Percentiles rank a stretch among this genome's conserved stretches.
Conservation (phyloP, 768 basidiomycete genomes). For the Floccularia luteovirens region DNA sequence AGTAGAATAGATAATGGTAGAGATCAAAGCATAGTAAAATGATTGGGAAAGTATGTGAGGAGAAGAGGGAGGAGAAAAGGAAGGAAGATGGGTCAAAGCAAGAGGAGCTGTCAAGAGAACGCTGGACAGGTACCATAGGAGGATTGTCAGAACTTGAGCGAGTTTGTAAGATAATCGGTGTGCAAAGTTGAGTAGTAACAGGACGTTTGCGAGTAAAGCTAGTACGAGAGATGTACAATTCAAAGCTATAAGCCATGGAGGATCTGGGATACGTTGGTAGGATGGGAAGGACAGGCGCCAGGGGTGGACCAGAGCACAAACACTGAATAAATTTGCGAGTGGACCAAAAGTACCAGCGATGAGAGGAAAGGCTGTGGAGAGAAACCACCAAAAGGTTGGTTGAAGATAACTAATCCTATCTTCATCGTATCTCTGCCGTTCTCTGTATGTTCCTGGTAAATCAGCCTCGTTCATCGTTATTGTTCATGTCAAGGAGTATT, state of each 20-base stretch:
- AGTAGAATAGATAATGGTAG: slow-evolving; percentile 18
- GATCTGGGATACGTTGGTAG: slow-evolving; percentile 17
- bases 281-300: slow-evolving; percentile 19
- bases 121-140: slow-evolving; percentile 29
- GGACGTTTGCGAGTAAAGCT: slow-evolving; percentile 24
- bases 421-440: too few relatives aligned
- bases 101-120: slow-evolving; percentile 27
- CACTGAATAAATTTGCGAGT: slow-evolving; percentile 28
- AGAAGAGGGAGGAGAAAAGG: slow-evolving; percentile 6
- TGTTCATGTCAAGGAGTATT: too few relatives aligned
- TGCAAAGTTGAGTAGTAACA: slow-evolving; percentile 30
- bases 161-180: slow-evolving; percentile 22
- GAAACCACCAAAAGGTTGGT: slow-evolving; percentile 41
- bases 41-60: slow-evolving; percentile 21
- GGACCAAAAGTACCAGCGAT: slow-evolving; percentile 34
- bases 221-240: slow-evolving; percentile 23
- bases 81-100: slow-evolving; percentile 14
- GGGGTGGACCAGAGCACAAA: slow-evolving; percentile 25
- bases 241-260: slow-evolving; percentile 23
- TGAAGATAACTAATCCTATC: too few relatives aligned
- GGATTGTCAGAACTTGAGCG: slow-evolving; percentile 28
- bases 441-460: too few relatives aligned
- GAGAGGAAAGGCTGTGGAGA: slow-evolving; percentile 30
- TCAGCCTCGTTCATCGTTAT: too few relatives aligned
- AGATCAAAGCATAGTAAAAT: slow-evolving; percentile 30